These are phyloP conservation scores for Bruguiera hainesii DNA, from an alignment of 441 rosid species.

Conservation along the genomic window DNA sequence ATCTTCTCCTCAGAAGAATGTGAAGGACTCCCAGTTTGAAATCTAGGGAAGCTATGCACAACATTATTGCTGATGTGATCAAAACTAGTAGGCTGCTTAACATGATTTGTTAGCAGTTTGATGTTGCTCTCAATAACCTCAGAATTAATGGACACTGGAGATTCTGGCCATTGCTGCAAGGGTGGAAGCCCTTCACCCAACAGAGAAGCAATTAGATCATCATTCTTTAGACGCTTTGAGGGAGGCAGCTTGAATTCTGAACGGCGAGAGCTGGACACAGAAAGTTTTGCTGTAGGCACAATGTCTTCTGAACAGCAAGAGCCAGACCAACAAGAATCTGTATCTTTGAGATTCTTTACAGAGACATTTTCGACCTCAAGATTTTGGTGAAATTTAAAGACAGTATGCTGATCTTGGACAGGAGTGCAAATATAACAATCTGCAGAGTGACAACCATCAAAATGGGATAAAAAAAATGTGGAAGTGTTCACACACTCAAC, in stretches of 20 bases:
- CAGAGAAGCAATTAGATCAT: constrained; percentile 17
- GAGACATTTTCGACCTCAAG: constrained; percentile 6
- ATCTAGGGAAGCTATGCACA: constrained; percentile 6
- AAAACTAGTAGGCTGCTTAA: constrained; percentile 12
- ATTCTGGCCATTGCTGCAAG: constrained; percentile 34
- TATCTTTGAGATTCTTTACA: constrained; percentile 11
- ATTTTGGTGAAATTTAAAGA: constrained; percentile 6
- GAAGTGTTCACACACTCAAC: constrained; percentile 28
- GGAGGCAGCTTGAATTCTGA: constrained; percentile 23
- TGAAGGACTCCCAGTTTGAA: constrained; percentile 13
- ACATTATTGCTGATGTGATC: constrained; percentile 5
- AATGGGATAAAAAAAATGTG: constrained; percentile 27
- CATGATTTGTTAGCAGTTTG: constrained; percentile 16
- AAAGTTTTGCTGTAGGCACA: constrained; percentile 32
- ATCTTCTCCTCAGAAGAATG: constrained; percentile 21
- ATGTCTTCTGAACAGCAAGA: constrained; percentile 23
- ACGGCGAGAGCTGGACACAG: constrained; percentile 20
- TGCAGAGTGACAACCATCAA: constrained; percentile 25
- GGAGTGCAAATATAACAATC: constrained; percentile 29
- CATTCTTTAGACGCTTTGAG: constrained; percentile 35
- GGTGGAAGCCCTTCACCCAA: constrained; percentile 29
- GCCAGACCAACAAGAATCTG: constrained; percentile 10
- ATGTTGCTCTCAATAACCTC: constrained; percentile 25
- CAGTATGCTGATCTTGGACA: constrained; percentile 15
- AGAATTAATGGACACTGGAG: constrained; percentile 36